Conservation (phyloP, 2,329 filamentous ascomycete species). For the Amauroascus verrucosus region DNA sequence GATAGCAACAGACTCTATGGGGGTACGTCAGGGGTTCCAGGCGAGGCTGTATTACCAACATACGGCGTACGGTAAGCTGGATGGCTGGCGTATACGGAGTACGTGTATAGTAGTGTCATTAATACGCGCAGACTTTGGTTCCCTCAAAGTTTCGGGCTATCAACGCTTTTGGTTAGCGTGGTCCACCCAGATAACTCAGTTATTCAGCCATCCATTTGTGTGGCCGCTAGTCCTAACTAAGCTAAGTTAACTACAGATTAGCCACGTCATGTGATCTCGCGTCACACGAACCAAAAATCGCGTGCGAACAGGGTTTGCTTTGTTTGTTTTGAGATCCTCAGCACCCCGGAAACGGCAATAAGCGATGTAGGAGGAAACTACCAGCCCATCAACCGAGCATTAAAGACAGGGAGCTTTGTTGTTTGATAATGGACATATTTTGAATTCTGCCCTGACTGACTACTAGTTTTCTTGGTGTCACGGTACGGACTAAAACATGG, state of each 20-base stretch:
- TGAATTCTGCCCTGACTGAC: too few species aligned
- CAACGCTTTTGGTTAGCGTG: too few species aligned
- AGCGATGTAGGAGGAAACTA: neutral
- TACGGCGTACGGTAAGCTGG: neutral
- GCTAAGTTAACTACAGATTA: neutral
- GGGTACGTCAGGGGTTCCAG: slow-evolving; percentile 10
- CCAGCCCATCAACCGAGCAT: neutral
- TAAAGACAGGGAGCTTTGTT: neutral
- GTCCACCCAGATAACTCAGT: too few species aligned
- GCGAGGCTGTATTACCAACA: neutral
- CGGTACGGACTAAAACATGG: slow-evolving; percentile 10
- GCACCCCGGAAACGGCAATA: neutral
- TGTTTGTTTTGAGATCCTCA: slow-evolving; percentile 4
- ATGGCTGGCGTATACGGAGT: neutral
- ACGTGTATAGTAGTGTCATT: neutral
- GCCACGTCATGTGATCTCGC: neutral
- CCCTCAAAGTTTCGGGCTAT: too few species aligned
- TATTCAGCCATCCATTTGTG: too few species aligned
- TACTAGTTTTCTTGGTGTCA: neutral
- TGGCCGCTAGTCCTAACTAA: too few species aligned
- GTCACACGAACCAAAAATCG: too few species aligned
- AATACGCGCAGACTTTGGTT: too few species aligned
- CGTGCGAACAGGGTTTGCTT: slow-evolving; percentile 8
- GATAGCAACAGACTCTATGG: slow-evolving; percentile 4
- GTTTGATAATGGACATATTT: too few species aligned